These are phyloP conservation scores for Oryza meyeriana DNA, from an alignment of 176 grass and related monocot genomes.

Conservation along the genomic window DNA sequence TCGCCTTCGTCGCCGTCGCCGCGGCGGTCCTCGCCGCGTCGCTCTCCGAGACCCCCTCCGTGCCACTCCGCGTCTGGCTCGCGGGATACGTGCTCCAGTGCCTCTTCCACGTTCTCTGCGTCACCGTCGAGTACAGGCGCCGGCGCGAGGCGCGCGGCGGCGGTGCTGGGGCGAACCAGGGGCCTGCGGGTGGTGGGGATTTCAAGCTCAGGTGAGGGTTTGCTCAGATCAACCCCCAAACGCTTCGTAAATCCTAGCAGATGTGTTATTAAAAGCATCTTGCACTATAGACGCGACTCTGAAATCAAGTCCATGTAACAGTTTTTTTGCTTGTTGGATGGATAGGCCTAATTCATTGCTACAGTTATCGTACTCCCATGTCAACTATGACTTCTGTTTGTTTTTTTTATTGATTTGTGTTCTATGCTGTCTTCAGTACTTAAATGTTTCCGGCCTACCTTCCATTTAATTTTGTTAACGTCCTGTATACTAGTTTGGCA, in stretches of 20 bases:
- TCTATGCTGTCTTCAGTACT: neutral
- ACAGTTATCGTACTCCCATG: neutral
- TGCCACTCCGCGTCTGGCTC: constrained; percentile 60
- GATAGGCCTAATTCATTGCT: neutral
- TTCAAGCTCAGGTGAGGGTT: constrained; percentile 53
- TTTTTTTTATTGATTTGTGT: neutral
- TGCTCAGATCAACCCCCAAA: neutral
- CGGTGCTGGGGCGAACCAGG: neutral
- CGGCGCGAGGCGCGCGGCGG: neutral
- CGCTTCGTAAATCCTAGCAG: neutral
- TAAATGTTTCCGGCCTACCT: neutral
- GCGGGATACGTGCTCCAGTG: constrained; percentile 60
- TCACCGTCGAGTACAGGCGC: constrained; percentile 54
- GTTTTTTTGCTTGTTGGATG: neutral
- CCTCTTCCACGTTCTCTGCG: constrained; percentile 62
- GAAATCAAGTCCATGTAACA: neutral
- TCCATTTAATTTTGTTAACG: neutral
- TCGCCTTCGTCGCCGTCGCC: constrained; percentile 66
- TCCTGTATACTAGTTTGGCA: neutral
- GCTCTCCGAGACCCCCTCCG: constrained; percentile 33
- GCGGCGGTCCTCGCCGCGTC: constrained; percentile 48
- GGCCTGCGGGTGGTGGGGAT: constrained; percentile 34
- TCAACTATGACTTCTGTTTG: neutral
- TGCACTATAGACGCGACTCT: neutral
- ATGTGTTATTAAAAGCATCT: neutral